Percentiles rank a stretch among this genome's conserved stretches.
Conservation (phyloP, 208 protist genomes). For the Leishmania tropica region DNA sequence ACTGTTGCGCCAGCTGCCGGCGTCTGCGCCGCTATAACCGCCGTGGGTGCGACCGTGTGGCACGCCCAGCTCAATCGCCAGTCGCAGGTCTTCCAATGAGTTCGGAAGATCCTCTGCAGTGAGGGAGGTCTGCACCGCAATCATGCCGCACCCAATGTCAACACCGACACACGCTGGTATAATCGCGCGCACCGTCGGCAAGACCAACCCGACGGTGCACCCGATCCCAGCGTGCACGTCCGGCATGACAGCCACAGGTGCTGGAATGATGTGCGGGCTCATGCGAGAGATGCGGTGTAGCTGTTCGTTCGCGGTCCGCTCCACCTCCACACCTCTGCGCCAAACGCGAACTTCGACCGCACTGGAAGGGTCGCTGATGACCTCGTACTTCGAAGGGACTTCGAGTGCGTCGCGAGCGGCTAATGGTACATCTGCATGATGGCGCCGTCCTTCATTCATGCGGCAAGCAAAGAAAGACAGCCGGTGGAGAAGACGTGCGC, state of each 20-base stretch:
- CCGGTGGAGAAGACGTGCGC: not conserved
- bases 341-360: constrained; percentile 63
- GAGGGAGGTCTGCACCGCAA: constrained; percentile 76
- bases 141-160: constrained; percentile 93
- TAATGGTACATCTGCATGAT: not conserved
- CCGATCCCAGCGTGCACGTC: constrained; percentile 88
- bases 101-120: constrained; percentile 62
- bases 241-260: constrained; percentile 87
- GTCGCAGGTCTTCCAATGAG: constrained; percentile 64
- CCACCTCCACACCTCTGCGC: constrained; percentile 66
- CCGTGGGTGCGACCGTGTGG: constrained; percentile 84
- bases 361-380: constrained; percentile 34
- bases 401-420: not conserved
- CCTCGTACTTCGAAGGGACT: constrained; percentile 18
- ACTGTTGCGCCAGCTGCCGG: constrained; percentile 64
- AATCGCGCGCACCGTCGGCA: constrained; percentile 77
- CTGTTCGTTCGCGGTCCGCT: constrained; percentile 57
- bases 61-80: constrained; percentile 74
- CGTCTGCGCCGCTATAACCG: constrained; percentile 52
- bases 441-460: not conserved
- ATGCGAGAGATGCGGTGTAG: constrained; percentile 56
- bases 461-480: not conserved
- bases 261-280: constrained; percentile 49
- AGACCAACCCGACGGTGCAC: constrained; percentile 86
- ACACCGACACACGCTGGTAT: constrained; percentile 90